These are phyloP conservation scores for Petunia secreta DNA, from an alignment of 257 asterid species.

Conservation along the genomic window DNA sequence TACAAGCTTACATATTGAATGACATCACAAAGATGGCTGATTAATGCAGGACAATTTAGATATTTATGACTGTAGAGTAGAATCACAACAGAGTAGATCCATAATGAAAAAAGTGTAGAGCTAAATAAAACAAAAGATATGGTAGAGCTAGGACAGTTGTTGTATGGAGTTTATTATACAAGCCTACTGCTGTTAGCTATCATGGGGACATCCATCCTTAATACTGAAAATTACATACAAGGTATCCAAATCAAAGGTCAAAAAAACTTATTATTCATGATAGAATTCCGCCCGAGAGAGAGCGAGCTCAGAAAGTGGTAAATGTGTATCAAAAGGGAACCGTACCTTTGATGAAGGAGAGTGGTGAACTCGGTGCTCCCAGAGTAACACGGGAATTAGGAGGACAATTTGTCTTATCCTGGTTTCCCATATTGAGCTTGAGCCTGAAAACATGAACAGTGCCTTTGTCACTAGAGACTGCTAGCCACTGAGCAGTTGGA, in stretches of 20 bases:
- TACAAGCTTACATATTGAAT: background rate
- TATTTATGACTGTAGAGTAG: background rate
- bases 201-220: constrained; percentile 2
- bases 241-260: constrained; percentile 8
- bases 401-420: constrained; percentile 51
- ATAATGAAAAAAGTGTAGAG: too few species aligned
- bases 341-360: constrained; percentile 89
- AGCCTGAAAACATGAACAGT: constrained; percentile 90
- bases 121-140: too few species aligned
- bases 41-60: background rate
- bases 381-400: constrained; percentile 64
- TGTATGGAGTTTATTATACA: background rate
- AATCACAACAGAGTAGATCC: background rate
- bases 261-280: background rate
- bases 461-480: constrained; percentile 94
- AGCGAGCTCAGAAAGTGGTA: background rate
- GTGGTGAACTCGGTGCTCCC: constrained; percentile 76
- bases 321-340: background rate
- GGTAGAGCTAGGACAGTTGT: too few species aligned
- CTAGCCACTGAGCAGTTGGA: constrained; percentile 91
- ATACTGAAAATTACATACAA: background rate
- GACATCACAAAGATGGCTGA: background rate
- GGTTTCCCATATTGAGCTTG: constrained; percentile 70
- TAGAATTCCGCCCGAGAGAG: background rate
- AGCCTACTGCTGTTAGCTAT: constrained; percentile 3